phyloP scores from a whole-genome alignment of 2,329 filamentous ascomycete genomes.

The Juglanconis juglandina region DNA sequence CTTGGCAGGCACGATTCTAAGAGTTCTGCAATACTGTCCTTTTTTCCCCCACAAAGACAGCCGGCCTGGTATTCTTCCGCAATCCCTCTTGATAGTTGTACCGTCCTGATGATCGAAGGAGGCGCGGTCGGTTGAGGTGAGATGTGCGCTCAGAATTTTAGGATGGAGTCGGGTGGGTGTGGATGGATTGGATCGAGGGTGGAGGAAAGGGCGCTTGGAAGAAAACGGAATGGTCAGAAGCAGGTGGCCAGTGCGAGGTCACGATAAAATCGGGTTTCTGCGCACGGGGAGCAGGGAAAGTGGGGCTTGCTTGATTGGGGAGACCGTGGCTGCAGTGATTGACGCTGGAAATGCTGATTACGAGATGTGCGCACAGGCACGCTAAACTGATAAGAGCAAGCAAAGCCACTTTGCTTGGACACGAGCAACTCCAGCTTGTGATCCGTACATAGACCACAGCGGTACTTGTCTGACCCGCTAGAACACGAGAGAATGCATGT shows the following conservation, averaged over 20 bases:
- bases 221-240: conserved; percentile 16
- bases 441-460: not conserved
- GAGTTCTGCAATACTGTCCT: not conserved
- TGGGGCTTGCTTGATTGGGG: not conserved
- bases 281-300: not conserved
- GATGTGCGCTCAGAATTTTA: conserved; percentile 5
- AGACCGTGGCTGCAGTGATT: not conserved
- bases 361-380: not conserved
- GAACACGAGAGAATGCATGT: not conserved
- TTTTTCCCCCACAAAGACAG: not conserved
- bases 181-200: conserved; percentile 2
- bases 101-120: not conserved
- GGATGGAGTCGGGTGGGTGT: not conserved
- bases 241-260: conserved; percentile 7
- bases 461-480: not conserved
- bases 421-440: not conserved
- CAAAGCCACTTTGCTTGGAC: not conserved
- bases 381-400: not conserved
- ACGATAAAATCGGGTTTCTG: not conserved
- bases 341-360: not conserved
- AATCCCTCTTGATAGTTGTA: not conserved
- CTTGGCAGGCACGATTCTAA: not conserved
- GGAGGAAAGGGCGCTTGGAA: conserved; percentile 1
- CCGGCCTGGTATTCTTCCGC: not conserved
- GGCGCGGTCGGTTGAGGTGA: not conserved